phyloP scores from a whole-genome alignment of 2,329 filamentous ascomycete species.

The Aspergillus transmontanensis region DNA sequence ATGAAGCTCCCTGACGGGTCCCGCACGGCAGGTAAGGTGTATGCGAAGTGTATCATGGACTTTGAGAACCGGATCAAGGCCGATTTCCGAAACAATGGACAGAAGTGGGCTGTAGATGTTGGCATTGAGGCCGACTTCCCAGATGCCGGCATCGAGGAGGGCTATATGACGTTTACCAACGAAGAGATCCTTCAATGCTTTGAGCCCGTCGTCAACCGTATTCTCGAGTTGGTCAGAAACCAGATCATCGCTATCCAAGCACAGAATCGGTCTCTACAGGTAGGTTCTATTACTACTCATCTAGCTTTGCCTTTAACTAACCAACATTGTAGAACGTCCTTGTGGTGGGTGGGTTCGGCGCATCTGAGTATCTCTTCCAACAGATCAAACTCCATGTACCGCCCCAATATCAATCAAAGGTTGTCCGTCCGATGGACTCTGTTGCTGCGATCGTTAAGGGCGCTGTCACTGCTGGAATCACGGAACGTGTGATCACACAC shows the following conservation, averaged over 20 bases:
- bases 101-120: constrained; percentile 98
- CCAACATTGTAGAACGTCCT: constrained; percentile 70
- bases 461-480: constrained; percentile 95
- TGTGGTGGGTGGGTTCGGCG: constrained; percentile 96
- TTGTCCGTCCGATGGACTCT: constrained; percentile 97
- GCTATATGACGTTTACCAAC: constrained; percentile 99
- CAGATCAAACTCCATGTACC: constrained; percentile 99
- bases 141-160: constrained; percentile 96
- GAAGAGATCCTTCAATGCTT: constrained; percentile 99
- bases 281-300: constrained; percentile 38
- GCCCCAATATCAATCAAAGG: constrained; percentile 97
- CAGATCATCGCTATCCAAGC: constrained; percentile 99
- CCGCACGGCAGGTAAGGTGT: constrained; percentile 95
- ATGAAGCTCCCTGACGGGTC: constrained; percentile 98
- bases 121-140: constrained; percentile 98
- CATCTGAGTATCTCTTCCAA: constrained; percentile 98
- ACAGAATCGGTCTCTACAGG: constrained; percentile 87
- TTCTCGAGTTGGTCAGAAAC: constrained; percentile 92
- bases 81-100: constrained; percentile 97
- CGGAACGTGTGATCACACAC: constrained; percentile 92
- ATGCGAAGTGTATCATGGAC: constrained; percentile 99
- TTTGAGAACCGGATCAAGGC: constrained; percentile 99
- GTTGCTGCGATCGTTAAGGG: constrained; percentile 98
- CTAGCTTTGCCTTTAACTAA: constrained; percentile 19
- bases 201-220: constrained; percentile 95